Conservation (phyloP, 495 filamentous ascomycete genomes). For the Amphirosellinia nigrospora region DNA sequence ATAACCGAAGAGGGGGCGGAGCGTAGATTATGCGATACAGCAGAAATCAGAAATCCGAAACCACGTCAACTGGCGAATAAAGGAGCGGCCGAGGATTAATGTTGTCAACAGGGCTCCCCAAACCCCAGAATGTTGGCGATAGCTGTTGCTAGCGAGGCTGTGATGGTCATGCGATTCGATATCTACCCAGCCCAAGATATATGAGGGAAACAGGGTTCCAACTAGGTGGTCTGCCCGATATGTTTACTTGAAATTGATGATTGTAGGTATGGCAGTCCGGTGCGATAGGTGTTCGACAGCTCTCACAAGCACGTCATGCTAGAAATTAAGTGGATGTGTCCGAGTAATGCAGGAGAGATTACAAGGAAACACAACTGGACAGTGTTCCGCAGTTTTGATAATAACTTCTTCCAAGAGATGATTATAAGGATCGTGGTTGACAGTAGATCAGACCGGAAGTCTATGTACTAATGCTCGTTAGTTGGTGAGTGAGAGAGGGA, state of each 20-base stretch:
- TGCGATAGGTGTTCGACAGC: neutral
- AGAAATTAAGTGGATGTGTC: constrained; percentile 20
- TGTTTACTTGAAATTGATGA: neutral
- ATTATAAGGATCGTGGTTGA: constrained; percentile 8
- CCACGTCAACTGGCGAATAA: neutral
- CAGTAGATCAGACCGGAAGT: neutral
- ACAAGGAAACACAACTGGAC: constrained; percentile 4
- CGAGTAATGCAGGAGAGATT: constrained; percentile 27
- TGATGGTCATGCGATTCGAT: neutral
- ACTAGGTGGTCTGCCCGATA: neutral
- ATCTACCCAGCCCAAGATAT: neutral
- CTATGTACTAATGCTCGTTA: neutral
- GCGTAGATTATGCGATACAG: neutral
- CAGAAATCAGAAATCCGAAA: neutral
- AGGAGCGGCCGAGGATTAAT: constrained; percentile 3
- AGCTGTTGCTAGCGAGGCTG: neutral
- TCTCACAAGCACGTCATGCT: constrained; percentile 25
- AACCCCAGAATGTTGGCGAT: neutral
- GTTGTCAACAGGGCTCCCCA: neutral
- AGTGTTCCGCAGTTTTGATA: neutral
- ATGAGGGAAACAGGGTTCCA: neutral
- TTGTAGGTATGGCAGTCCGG: neutral
- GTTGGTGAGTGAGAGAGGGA: constrained; percentile 23
- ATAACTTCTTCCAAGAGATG: neutral
- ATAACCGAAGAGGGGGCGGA: neutral